phyloP scores from a whole-genome alignment of 176 grass and related monocot species.

The Typha latifolia region DNA sequence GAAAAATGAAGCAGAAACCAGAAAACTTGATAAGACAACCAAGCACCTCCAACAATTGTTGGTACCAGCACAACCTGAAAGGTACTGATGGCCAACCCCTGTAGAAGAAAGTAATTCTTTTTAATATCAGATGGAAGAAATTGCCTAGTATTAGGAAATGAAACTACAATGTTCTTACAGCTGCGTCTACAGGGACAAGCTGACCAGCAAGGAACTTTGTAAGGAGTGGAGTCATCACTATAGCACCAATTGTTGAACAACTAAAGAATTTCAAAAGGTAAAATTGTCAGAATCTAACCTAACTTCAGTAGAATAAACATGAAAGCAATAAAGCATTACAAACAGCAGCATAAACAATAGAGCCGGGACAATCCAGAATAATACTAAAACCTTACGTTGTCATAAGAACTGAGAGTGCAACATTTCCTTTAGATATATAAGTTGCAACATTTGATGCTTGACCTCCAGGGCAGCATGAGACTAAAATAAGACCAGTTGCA shows the following conservation, averaged over 20 bases:
- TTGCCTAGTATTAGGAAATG: conserved; percentile 4
- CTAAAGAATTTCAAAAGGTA: conserved; percentile 31
- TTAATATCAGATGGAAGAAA: conserved; percentile 2
- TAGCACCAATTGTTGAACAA: conserved; percentile 94
- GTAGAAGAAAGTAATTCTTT: conserved; percentile 9
- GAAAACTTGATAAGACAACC: conserved; percentile 14
- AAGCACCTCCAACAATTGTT: conserved; percentile 78
- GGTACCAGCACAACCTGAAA: conserved; percentile 95
- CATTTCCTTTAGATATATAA: conserved; percentile 99
- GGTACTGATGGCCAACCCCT: conserved; percentile 96
- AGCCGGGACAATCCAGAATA: background rate
- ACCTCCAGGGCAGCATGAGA: conserved; percentile 96
- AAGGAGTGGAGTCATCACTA: conserved; percentile 91
- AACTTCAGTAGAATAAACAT: too few relatives aligned
- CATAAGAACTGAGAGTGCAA: conserved; percentile 98
- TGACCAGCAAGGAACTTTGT: conserved; percentile 89
- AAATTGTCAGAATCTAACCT: conserved; percentile 1
- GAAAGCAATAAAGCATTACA: background rate
- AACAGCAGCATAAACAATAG: background rate
- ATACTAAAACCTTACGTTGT: conserved; percentile 58
- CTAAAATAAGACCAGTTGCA: conserved; percentile 94
- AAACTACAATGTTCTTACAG: conserved; percentile 42
- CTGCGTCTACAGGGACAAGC: conserved; percentile 92
- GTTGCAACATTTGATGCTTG: conserved; percentile 99
- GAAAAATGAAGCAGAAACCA: background rate